These are phyloP conservation scores for Isochrysis galbana DNA, from an alignment of 78 protist species.

Conservation along the genomic window DNA sequence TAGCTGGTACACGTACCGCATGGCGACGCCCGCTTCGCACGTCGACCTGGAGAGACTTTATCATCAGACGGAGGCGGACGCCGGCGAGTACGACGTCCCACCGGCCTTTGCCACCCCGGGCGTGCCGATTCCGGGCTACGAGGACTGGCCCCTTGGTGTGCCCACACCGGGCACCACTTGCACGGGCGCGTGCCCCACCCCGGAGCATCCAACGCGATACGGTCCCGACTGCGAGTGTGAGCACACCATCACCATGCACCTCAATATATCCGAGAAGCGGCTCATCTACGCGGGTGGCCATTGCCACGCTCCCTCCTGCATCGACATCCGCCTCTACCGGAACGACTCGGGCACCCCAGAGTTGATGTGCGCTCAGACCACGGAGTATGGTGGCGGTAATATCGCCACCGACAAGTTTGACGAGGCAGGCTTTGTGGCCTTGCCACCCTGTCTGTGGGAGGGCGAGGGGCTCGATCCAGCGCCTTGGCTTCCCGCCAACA, in stretches of 20 bases:
- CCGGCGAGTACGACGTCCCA: conserved; percentile 25
- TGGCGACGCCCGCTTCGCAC: not conserved
- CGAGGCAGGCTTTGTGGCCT: not conserved
- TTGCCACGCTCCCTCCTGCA: conserved; percentile 33
- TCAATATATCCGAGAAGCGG: not conserved
- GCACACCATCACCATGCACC: not conserved
- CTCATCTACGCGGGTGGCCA: conserved; percentile 27
- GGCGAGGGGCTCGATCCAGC: not conserved
- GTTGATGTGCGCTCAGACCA: not conserved
- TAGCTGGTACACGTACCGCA: too few relatives aligned
- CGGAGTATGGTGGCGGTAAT: not conserved
- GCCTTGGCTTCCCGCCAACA: not conserved
- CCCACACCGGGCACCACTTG: not conserved
- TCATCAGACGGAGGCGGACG: not conserved
- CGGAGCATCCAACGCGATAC: not conserved
- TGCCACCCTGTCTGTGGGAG: conserved; percentile 12
- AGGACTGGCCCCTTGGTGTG: not conserved
- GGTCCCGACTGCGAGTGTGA: conserved; percentile 3
- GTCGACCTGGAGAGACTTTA: not conserved
- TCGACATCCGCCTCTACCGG: not conserved
- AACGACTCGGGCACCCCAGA: conserved; percentile 4
- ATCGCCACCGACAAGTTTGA: not conserved
- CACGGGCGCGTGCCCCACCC: not conserved
- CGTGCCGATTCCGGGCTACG: not conserved
- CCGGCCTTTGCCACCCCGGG: not conserved